Conservation (phyloP, 768 basidiomycete genomes). For the Paxillus involutus region DNA sequence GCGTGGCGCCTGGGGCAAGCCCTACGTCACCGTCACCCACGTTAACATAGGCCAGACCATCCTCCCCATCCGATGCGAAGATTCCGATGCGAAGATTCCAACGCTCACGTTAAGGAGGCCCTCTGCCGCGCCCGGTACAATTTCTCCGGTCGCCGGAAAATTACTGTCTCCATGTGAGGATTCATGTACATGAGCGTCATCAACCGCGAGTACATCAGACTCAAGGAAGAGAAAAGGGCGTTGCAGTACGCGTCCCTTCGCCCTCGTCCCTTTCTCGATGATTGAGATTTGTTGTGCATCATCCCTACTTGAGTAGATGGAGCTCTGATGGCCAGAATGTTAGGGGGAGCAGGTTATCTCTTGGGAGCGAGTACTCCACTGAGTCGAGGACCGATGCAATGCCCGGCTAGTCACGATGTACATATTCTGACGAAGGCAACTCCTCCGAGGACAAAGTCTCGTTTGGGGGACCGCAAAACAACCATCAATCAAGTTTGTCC, state of each 20-base stretch:
- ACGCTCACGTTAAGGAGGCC: constrained; percentile 89
- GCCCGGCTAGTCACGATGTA: too few relatives aligned
- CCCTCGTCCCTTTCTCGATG: background rate
- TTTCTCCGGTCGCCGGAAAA: constrained; percentile 97
- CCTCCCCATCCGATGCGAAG: constrained; percentile 86
- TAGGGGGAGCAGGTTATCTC: too few relatives aligned
- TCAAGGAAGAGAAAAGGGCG: constrained; percentile 90
- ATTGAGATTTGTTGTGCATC: background rate
- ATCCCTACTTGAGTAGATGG: too few relatives aligned
- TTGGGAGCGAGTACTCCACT: too few relatives aligned
- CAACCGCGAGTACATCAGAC: constrained; percentile 82
- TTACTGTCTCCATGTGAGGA: constrained; percentile 97
- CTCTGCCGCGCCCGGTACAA: constrained; percentile 98
- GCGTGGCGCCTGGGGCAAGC: constrained; percentile 99
- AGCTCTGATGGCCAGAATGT: too few relatives aligned
- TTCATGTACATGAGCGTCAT: constrained; percentile 92
- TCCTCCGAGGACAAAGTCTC: too few relatives aligned
- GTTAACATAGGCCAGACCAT: constrained; percentile 98
- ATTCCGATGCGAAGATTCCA: too few relatives aligned
- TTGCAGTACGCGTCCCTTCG: constrained; percentile 61
- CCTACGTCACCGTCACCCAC: constrained; percentile 93
- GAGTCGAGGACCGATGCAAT: too few relatives aligned
- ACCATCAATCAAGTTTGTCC: too few relatives aligned
- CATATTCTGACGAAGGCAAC: too few relatives aligned
- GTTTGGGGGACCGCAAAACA: too few relatives aligned